Evolutionary conservation across 139 green algal species (phyloP), one percentile per base, ranked within the genome.

Genomic region (Astrephomene gubernaculifera): DNA sequence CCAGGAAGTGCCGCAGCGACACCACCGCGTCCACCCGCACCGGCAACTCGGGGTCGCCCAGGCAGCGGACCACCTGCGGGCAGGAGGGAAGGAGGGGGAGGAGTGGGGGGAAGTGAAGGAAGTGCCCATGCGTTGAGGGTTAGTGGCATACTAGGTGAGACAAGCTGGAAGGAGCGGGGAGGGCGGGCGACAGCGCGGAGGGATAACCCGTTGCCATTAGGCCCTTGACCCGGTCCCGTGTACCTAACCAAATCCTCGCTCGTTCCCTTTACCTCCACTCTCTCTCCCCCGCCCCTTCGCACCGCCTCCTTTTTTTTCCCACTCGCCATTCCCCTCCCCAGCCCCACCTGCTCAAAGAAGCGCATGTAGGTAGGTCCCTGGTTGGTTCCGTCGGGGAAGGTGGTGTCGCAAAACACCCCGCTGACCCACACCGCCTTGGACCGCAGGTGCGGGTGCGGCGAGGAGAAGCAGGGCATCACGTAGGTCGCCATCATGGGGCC

Each of bases 351-450:
- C 39, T 96, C 85, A 65, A 99, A 90, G 54, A 97, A 90, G 33
- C 73, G 71, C 10, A 72, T 81, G 87, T 98, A 99, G 35, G 90
- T 95, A 25, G 85, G 68, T 0, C 93, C 94, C 24, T 25, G n/a
- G 68, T 92, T 92, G 68, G 86, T 86, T 27, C 86, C 87, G 35
- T 97, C 94, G 0, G 75, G 54, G 82, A 98, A 98, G 27, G 93
- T 64, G 36, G 97, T 94, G 82, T 97, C 95, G 5, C 88, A 92
- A 80, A 95, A 99, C 79, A 92, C 80, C 29, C 94, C 94, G 0
- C 92, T 87, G 64, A 98, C 82, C 97, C 97, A 99, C 81, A 88
- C 94, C 4, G 96, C 97, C 90, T 99, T 99, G 76, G 94, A 92
- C 14, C 97, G 89, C 74, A 99, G 90, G 92, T 98, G 94, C 41